Evolutionary conservation across 352 stramenopile genomes (phyloP).

Genomic region (Blastocystis sp.): DNA sequence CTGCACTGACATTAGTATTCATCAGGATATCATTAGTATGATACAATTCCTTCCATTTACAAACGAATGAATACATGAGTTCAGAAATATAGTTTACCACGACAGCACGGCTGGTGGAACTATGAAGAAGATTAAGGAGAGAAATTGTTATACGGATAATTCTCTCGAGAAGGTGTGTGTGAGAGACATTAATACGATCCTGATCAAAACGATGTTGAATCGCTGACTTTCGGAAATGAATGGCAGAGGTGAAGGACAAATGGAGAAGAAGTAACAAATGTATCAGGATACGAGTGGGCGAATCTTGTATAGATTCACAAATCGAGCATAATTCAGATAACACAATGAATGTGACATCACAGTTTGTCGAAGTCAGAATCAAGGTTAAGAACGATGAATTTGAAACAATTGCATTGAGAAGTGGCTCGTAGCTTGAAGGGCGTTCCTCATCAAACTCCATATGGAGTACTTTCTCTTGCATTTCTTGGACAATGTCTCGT

Average conservation of each 20-base stretch:
- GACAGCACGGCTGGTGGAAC: neutral
- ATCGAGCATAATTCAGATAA: neutral
- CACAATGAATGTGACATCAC: neutral
- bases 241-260: slow-evolving; percentile 1
- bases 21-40: slow-evolving; percentile 32
- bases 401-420: neutral
- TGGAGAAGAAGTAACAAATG: neutral
- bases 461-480: neutral
- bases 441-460: neutral
- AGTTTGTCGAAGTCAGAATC: neutral
- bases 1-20: slow-evolving; percentile 22
- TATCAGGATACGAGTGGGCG: neutral
- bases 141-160: neutral
- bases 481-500: neutral
- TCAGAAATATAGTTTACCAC: slow-evolving; percentile 12
- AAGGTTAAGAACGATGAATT: neutral
- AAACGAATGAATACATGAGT: slow-evolving; percentile 28
- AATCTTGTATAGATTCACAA: neutral
- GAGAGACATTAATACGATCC: neutral
- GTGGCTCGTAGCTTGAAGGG: neutral
- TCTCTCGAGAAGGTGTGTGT: neutral
- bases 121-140: neutral
- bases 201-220: neutral
- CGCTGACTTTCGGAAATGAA: slow-evolving; percentile 22
- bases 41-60: slow-evolving; percentile 60